Base-by-base conservation (phyloP, 2,329 filamentous ascomycete genomes). In the Exophiala mesophila region DNA sequence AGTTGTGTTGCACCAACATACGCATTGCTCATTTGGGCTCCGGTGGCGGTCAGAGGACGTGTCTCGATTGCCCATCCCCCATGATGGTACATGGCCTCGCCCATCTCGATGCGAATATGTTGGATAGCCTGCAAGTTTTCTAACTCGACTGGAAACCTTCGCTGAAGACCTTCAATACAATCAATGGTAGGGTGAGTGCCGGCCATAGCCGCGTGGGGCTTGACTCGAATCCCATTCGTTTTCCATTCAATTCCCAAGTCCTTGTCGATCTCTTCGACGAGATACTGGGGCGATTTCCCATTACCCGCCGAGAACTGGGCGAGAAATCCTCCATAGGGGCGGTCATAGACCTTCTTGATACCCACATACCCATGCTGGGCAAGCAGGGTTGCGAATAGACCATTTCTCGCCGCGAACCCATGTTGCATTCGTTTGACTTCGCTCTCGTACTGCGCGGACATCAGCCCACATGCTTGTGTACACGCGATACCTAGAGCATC, bases 381-480 rank as follows among this genome's bases (percentile, higher is more conserved):
- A 20, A 71, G 46, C 2, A 71, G 39, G 0, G 66, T 60, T 0
- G 55, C 64, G 12, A 71, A 59, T 0, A 71, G 57, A 1, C 67
- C 67, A 42, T 65, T 70, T 5, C 68, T 60, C 4, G 68, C 61
- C 0, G 67, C 66, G 46, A 72, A 71, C 4, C 61, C 68, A 44
- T 71, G 68, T 49, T 71, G 67, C 62, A 71, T 66, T 2, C 66
- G 62, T 52, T 71, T 72, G 1, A 64, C 60, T 44, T 64, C 61
- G n/a, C 62, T 61, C 32, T 64, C 68, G 41, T 62, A 70, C 45
- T 69, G 63, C 3, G 66, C 67, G 2, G 61, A 59, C 64, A 70
- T 70, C 4, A 67, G 50, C 2, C 63, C 64, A 30, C 63, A 54
- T 3, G 61, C 60, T 44, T 70, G 64, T 0, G 62, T 68, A 40